These are phyloP conservation scores for Coemansia reversa DNA, from an alignment of 192 early-diverging fungal species.

Conservation along the genomic window DNA sequence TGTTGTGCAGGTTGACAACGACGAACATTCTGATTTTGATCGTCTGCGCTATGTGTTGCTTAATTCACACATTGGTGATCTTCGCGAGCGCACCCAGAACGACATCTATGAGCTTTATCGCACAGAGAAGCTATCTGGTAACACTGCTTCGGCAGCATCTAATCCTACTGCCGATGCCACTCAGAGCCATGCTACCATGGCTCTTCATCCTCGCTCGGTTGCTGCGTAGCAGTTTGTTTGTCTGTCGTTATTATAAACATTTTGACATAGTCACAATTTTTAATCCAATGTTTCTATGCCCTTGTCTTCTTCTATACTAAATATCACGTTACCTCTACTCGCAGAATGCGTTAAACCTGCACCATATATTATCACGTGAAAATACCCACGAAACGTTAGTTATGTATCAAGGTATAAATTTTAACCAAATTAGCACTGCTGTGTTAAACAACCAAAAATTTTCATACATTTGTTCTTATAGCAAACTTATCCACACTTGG, in stretches of 20 bases:
- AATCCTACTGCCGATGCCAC: not conserved
- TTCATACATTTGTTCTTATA: no score
- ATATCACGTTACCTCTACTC: not conserved
- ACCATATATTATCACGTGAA: no score
- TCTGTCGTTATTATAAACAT: not conserved
- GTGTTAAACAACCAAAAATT: no score
- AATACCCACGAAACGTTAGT: not conserved
- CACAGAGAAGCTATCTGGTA: conserved; percentile 77
- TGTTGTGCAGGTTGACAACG: conserved; percentile 94
- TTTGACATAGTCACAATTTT: not conserved
- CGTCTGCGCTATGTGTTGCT: conserved; percentile 88
- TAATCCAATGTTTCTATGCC: not conserved
- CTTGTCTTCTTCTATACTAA: not conserved
- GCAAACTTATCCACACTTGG: no score
- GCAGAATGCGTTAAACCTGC: no score
- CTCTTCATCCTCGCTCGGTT: conserved; percentile 12
- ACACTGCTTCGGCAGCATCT: conserved; percentile 6
- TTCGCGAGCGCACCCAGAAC: conserved; percentile 96
- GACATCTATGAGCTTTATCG: conserved; percentile 96
- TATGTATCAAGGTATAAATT: not conserved
- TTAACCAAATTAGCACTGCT: no score
- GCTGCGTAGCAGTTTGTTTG: not conserved
- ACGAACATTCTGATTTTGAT: conserved; percentile 96
- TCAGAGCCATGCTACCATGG: conserved; percentile 1
- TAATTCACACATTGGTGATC: conserved; percentile 95